Evolutionary conservation across 352 stramenopile genomes (phyloP).

Genomic region (Thraustochytrium sp.): DNA sequence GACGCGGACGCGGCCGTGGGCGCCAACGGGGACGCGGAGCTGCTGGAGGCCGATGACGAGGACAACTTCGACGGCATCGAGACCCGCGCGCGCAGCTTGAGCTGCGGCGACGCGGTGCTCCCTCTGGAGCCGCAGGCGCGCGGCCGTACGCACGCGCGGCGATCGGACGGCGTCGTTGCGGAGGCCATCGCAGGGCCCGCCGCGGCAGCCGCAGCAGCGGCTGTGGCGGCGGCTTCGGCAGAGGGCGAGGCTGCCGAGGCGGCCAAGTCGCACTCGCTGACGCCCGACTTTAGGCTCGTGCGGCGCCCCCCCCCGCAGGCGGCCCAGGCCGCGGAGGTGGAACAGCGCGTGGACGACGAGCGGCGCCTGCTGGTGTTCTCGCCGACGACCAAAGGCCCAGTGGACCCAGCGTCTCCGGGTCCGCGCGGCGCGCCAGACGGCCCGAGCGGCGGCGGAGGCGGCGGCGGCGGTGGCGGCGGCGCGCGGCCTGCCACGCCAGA

Average conservation of each 20-base stretch:
- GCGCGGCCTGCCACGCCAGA: not conserved
- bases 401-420: not conserved
- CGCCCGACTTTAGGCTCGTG: not conserved
- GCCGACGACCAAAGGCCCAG: not conserved
- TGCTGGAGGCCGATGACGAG: not conserved
- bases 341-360: constrained; percentile 25
- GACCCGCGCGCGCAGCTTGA: not conserved
- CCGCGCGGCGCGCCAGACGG: not conserved
- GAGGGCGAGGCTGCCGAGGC: not conserved
- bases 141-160: not conserved
- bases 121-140: not conserved
- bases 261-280: not conserved
- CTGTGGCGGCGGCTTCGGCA: not conserved
- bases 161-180: not conserved
- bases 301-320: not conserved
- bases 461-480: no score
- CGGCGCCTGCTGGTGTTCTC: constrained; percentile 19
- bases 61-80: not conserved
- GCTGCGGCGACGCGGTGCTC: not conserved
- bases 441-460: no score
- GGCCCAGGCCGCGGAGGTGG: not conserved
- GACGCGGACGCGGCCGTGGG: no score
- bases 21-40: no score
- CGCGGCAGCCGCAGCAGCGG: not conserved
- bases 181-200: not conserved